Percentiles rank a stretch among this genome's conserved stretches.
phyloP scores from a whole-genome alignment of 306 rosid species.

The Cicer arietinum region DNA sequence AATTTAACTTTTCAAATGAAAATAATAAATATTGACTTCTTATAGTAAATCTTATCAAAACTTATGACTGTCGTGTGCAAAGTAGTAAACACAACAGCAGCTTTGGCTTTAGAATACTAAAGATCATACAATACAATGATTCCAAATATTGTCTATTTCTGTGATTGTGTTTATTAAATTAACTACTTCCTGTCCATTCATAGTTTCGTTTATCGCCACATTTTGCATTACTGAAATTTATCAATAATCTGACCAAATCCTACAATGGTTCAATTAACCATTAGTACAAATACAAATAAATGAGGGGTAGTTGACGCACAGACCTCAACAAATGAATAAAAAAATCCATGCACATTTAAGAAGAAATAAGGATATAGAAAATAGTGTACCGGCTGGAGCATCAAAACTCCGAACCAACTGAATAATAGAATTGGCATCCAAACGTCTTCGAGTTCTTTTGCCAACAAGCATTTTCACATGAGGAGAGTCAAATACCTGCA shows the following conservation, averaged over 20 bases:
- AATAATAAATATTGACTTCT: not conserved
- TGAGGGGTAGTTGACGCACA: not conserved
- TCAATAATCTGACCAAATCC: not conserved
- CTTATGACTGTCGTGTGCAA: slow-evolving; percentile 7
- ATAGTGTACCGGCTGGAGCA: slow-evolving; percentile 71
- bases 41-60: slow-evolving; percentile 14
- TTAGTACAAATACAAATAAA: slow-evolving; percentile 2
- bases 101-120: not conserved
- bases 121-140: not conserved
- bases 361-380: slow-evolving; percentile 21
- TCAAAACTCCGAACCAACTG: slow-evolving; percentile 72
- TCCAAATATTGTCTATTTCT: not conserved
- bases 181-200: not conserved
- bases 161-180: no score
- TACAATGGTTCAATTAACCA: slow-evolving; percentile 26
- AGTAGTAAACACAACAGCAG: slow-evolving; percentile 22
- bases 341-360: not conserved
- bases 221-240: slow-evolving; percentile 5
- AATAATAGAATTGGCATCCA: slow-evolving; percentile 81
- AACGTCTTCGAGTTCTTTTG: slow-evolving; percentile 68
- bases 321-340: not conserved
- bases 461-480: slow-evolving; percentile 71
- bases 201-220: not conserved
- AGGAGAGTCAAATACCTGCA: slow-evolving; percentile 84
- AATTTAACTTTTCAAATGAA: slow-evolving; percentile 27